Conservation (phyloP, 2,329 filamentous ascomycete genomes). For the Penicillium sp. region DNA sequence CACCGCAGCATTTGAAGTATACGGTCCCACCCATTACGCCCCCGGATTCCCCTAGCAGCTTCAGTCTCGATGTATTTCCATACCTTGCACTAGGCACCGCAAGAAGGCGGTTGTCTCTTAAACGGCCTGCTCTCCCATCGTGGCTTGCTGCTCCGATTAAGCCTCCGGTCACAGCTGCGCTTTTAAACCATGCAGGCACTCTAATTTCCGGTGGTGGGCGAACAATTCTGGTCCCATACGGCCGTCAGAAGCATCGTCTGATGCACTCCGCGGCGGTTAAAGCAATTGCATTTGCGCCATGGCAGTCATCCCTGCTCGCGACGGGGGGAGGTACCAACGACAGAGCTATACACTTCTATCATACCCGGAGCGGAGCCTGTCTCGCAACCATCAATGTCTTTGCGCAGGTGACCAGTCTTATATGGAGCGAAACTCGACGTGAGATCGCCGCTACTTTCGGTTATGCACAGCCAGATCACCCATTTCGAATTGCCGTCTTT, state of each 20-base stretch:
- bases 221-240: slow-evolving; percentile 53
- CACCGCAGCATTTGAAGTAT: slow-evolving; percentile 16
- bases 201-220: slow-evolving; percentile 35
- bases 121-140: slow-evolving; percentile 29
- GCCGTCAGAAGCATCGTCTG: slow-evolving; percentile 70
- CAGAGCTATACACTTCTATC: slow-evolving; percentile 93
- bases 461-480: slow-evolving; percentile 86
- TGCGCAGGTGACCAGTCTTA: slow-evolving; percentile 87
- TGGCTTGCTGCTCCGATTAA: slow-evolving; percentile 25
- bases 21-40: slow-evolving; percentile 11
- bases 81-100: slow-evolving; percentile 20
- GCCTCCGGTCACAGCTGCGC: slow-evolving; percentile 19
- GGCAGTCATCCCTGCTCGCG: slow-evolving; percentile 82
- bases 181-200: slow-evolving; percentile 29
- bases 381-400: slow-evolving; percentile 89
- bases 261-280: slow-evolving; percentile 86
- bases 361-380: slow-evolving; percentile 76
- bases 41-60: slow-evolving; percentile 10
- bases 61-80: slow-evolving; percentile 24
- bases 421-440: slow-evolving; percentile 81
- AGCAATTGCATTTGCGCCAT: slow-evolving; percentile 94
- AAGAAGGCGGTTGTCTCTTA: slow-evolving; percentile 24
- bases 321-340: slow-evolving; percentile 93
- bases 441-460: slow-evolving; percentile 95
- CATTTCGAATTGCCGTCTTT: slow-evolving; percentile 86